Conservation (phyloP, 2,329 filamentous ascomycete species). For the Graphilbum sp. region DNA sequence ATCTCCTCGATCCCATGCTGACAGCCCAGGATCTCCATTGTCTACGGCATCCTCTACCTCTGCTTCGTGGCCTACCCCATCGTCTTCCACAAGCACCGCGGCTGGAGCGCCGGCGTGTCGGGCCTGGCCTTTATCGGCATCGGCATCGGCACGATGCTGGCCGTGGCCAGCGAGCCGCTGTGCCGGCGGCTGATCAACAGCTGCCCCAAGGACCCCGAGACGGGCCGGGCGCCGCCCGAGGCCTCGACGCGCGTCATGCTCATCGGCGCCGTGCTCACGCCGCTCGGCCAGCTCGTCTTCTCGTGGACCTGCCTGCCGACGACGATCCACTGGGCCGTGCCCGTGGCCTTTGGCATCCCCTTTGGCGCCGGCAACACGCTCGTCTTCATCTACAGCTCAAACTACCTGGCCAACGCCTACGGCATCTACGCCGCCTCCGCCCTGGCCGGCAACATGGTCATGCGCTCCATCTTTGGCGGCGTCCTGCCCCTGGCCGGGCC, state of each 20-base stretch:
- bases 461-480: constrained; percentile 52
- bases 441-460: constrained; percentile 58
- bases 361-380: constrained; percentile 61
- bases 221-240: constrained; percentile 59
- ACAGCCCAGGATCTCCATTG: constrained; percentile 50
- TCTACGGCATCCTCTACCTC: constrained; percentile 66
- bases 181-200: constrained; percentile 62
- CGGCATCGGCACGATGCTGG: constrained; percentile 45
- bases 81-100: constrained; percentile 57
- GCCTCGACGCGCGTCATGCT: constrained; percentile 68
- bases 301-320: constrained; percentile 71
- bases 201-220: constrained; percentile 58
- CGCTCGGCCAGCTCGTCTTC: constrained; percentile 70
- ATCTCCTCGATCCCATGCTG: no score
- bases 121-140: constrained; percentile 67
- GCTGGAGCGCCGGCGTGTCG: constrained; percentile 57
- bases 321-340: constrained; percentile 63
- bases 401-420: constrained; percentile 61
- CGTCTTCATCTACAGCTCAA: constrained; percentile 64
- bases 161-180: constrained; percentile 50
- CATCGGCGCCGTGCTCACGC: constrained; percentile 57
- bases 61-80: constrained; percentile 86
- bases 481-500: constrained; percentile 55
- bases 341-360: constrained; percentile 57
- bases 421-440: constrained; percentile 64